phyloP scores from a whole-genome alignment of 805 yeast genomes.

The Ogataea siamensis region DNA sequence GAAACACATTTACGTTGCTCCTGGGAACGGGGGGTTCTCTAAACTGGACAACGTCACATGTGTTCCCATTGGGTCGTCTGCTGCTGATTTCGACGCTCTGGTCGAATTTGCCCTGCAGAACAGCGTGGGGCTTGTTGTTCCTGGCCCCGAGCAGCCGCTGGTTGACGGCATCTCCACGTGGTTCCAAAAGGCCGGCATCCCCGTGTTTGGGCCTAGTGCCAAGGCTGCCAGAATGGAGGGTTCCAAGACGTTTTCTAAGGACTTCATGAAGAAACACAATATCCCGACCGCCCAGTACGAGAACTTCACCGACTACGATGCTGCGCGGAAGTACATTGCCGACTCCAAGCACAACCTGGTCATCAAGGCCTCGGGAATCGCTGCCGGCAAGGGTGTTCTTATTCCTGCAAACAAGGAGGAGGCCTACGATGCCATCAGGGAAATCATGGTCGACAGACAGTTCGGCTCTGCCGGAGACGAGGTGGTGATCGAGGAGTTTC shows the following conservation, averaged over 20 bases:
- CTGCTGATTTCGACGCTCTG: slow-evolving; percentile 65
- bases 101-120: slow-evolving; percentile 73
- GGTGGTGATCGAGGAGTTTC: slow-evolving; percentile 91
- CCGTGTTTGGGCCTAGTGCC: slow-evolving; percentile 94
- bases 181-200: slow-evolving; percentile 81
- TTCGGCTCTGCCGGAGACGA: slow-evolving; percentile 95
- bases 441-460: slow-evolving; percentile 83
- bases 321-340: slow-evolving; percentile 70
- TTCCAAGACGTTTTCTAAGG: slow-evolving; percentile 90
- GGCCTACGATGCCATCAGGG: slow-evolving; percentile 78
- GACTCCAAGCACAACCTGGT: slow-evolving; percentile 73
- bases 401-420: slow-evolving; percentile 84
- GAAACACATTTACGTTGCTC: slow-evolving; percentile 79
- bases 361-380: slow-evolving; percentile 95
- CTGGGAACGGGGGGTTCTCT: slow-evolving; percentile 95
- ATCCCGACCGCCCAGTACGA: slow-evolving; percentile 94
- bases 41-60: slow-evolving; percentile 58
- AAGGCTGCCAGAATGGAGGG: slow-evolving; percentile 95
- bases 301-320: slow-evolving; percentile 74
- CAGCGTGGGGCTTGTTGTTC: slow-evolving; percentile 71
- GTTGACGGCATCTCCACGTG: slow-evolving; percentile 84
- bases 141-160: slow-evolving; percentile 99
- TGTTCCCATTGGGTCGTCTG: slow-evolving; percentile 64
- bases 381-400: slow-evolving; percentile 98
- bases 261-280: slow-evolving; percentile 85